phyloP scores from a whole-genome alignment of 108 stramenopile species.

The Cyclostephanos invisitatus region DNA sequence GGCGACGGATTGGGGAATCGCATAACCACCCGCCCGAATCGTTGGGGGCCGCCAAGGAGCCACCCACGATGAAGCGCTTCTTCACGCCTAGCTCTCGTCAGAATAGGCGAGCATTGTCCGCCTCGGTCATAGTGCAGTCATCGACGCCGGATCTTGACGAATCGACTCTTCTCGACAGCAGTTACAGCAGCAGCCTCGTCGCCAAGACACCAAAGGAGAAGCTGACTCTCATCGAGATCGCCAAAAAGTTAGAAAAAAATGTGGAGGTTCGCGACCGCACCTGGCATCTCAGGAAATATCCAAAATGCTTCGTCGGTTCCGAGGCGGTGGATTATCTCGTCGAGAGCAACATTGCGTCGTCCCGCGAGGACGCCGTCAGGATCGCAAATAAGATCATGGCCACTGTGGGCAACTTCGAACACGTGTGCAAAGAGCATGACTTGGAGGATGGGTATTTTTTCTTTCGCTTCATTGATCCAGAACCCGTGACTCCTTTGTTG shows the following conservation, averaged over 20 bases:
- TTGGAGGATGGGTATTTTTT: slow-evolving; percentile 66
- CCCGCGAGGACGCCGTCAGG: slow-evolving; percentile 58
- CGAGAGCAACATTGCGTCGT: slow-evolving; percentile 34
- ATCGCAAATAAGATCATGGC: slow-evolving; percentile 40
- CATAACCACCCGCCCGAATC: background rate
- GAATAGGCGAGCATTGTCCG: background rate
- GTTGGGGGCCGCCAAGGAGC: slow-evolving; percentile 5
- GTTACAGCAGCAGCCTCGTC: background rate
- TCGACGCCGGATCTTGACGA: background rate
- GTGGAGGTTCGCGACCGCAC: slow-evolving; percentile 45
- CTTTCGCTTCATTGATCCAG: slow-evolving; percentile 43
- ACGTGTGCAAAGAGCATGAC: slow-evolving; percentile 54
- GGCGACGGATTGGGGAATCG: too few relatives aligned
- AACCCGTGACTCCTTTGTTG: background rate
- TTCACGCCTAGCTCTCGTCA: background rate
- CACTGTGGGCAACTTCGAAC: slow-evolving; percentile 28
- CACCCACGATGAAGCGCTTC: slow-evolving; percentile 14
- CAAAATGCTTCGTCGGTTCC: slow-evolving; percentile 58
- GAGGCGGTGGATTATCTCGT: slow-evolving; percentile 72
- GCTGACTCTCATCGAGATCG: slow-evolving; percentile 13
- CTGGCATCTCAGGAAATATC: slow-evolving; percentile 54
- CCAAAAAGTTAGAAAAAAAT: slow-evolving; percentile 31
- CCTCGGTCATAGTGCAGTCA: background rate
- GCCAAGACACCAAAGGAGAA: background rate
- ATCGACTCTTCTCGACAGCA: background rate